Base-by-base conservation (phyloP, 352 stramenopile species). In the Pythium phragmitis region DNA sequence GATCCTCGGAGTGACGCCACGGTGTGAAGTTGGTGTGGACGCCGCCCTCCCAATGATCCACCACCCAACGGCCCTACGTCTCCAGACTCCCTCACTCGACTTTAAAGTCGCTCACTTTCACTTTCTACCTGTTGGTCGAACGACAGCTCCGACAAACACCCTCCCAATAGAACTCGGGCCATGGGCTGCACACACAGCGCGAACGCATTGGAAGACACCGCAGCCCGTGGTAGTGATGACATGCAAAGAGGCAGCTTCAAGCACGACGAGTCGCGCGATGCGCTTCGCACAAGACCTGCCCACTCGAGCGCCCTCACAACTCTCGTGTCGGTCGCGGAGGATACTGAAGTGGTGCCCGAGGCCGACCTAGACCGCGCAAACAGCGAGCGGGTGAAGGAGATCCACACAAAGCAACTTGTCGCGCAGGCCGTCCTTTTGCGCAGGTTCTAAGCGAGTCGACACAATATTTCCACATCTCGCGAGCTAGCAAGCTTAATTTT, bases 131-230 rank as follows among this genome's bases (percentile, higher is more conserved):
- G 2, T 12, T 42, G 37, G 26, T 30, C 1, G 4, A 30, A 30
- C 26, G 26, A 30, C 26, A 30, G 26, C 26, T 30, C 26, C 26
- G 26, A 30, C 26, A 30, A 30, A 30, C 2, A 12, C 37, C 37
- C 37, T 12, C 37, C 2, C 6, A 9, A 12, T 42, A 16, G 37
- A 17, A 42, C 2, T 17, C 37, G 2, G 14, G 37, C 9, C 19
- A 55, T 55, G 48, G 48, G 48, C 2, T 55, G 48, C 28, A 55
- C 48, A 6, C 48, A 55, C 48, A 55, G 48, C 48, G 26, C 30
- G 14, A 42, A 55, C 26, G 48, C 48, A 28, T 19, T 55, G 8
- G 48, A 55, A 23, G 28, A 55, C 2, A 26, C 23, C 26, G 28
- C 26, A 4, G 16, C n/a, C 13, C 48, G 16, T 13, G 26, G 26